Evolutionary conservation across 768 basidiomycete species (phyloP).

Genomic region (Suillus subaureus): DNA sequence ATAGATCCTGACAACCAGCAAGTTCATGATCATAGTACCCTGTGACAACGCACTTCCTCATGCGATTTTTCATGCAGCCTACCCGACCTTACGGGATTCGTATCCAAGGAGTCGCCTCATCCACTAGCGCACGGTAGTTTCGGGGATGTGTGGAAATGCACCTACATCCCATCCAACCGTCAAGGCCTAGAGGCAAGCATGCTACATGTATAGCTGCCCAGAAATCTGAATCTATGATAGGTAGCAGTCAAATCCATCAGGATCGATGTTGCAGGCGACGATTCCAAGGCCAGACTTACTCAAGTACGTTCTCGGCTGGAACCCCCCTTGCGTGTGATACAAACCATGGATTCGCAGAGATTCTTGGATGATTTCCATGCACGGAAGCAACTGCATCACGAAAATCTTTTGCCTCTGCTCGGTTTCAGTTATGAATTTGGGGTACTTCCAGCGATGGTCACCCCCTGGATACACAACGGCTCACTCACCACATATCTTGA

Average conservation of each 20-base stretch:
- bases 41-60: background rate
- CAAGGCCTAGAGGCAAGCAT: background rate
- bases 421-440: constrained; percentile 34
- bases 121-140: constrained; percentile 11
- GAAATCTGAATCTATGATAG: constrained; percentile 4
- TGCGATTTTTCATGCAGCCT: background rate
- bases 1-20: background rate
- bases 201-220: background rate
- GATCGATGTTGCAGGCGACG: constrained; percentile 6
- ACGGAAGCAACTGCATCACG: constrained; percentile 33
- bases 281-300: constrained; percentile 1
- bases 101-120: constrained; percentile 2
- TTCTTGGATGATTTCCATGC: constrained; percentile 20
- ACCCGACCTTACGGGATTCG: constrained; percentile 6
- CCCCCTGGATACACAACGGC: constrained; percentile 36
- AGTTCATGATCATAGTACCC: background rate
- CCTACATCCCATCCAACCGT: background rate
- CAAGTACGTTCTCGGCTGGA: constrained; percentile 3
- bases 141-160: constrained; percentile 14
- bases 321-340: background rate
- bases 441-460: constrained; percentile 33
- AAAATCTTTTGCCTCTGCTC: constrained; percentile 30
- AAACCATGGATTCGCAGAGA: constrained; percentile 7
- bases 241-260: constrained; percentile 15
- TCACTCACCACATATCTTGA: constrained; percentile 27